Conservation (phyloP, 805 yeast species). For the Ogataea henricii region DNA sequence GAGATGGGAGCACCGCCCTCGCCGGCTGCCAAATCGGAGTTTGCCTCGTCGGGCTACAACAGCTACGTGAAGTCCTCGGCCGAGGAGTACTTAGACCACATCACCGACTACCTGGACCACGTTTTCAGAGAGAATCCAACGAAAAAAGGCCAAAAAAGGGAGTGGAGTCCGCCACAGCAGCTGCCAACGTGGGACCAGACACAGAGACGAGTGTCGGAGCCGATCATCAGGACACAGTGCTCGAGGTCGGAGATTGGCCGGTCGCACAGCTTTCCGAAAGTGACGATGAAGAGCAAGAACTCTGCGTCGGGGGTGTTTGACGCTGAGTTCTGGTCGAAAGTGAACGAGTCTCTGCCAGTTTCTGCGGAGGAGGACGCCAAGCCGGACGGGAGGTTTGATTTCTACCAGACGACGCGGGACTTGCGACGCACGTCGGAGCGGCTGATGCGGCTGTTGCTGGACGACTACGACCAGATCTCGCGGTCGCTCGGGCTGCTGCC, state of each 20-base stretch:
- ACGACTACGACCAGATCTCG: conserved; percentile 18
- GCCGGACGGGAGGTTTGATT: conserved; percentile 13
- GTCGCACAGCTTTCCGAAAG: conserved; percentile 18
- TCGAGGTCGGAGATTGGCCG: background rate
- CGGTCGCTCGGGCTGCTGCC: conserved; percentile 4
- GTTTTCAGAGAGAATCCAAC: conserved; percentile 1
- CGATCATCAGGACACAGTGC: conserved; percentile 1
- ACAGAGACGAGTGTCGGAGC: conserved; percentile 18
- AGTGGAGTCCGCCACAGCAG: background rate
- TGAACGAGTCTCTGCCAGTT: conserved; percentile 12
- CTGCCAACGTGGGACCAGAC: background rate
- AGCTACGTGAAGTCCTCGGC: conserved; percentile 1
- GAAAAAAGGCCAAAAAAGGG: background rate
- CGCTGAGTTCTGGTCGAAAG: conserved; percentile 19
- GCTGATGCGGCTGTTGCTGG: conserved; percentile 14
- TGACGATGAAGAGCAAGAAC: conserved; percentile 19
- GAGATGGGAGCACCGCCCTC: conserved; percentile 1
- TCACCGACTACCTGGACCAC: conserved; percentile 4
- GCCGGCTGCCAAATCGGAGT: background rate
- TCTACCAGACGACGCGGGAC: conserved; percentile 14
- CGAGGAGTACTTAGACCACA: conserved; percentile 5
- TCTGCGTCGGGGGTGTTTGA: conserved; percentile 10
- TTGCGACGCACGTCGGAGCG: conserved; percentile 14
- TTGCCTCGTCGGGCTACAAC: background rate
- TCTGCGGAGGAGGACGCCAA: conserved; percentile 19